Base-by-base conservation (phyloP, 1,284 basidiomycete species). In the Golubevia pallescens region DNA sequence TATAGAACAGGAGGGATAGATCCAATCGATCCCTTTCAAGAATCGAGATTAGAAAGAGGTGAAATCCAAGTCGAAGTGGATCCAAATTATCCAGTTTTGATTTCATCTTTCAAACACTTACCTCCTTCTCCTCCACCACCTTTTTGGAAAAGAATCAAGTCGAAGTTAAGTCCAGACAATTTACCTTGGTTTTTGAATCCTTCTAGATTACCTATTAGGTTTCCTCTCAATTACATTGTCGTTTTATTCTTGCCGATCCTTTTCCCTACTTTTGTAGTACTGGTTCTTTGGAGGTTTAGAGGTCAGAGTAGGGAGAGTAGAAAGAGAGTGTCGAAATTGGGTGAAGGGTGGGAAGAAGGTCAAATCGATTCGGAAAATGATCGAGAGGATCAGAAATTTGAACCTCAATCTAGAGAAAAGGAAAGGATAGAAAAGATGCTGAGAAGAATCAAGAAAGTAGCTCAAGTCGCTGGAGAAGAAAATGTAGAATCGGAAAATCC, bases 171-270 rank as follows among this genome's bases (percentile, higher is more conserved):
- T 1, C 53, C 71, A 0, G 63, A 55, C n/a, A 71, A 71, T 10
- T 19, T 74, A 5, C 76, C 77, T 0, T 76, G 66, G 68, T 67
- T 78, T 24, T 61, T 78, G 10, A 77, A 77, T n/a, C 78, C 76
- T 0, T 60, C 64, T 19, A 62, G 74, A 2, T 62, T 70, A 16
- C 76, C 78, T 0, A 62, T 76, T 23, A 58, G 42, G 1, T 76
- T 74, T 51, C 76, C 78, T 1, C 62, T 78, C n/a, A 78, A 78
- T 68, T 78, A 75, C 54, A 14, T 78, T 6, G 62, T 66, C 4
- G 57, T 74, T 34, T 28, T 75, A 1, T 60, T 65, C 51, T 34
- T 77, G 32, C 76, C 76, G 3, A 56, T 78, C 32, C 3, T 71
- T 19, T 16, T 80, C 20, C 78, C 78, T 13, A 60, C 69, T 3